Evolutionary conservation across 768 basidiomycete species (phyloP).

Genomic region (Tricholoma flavovirens): DNA sequence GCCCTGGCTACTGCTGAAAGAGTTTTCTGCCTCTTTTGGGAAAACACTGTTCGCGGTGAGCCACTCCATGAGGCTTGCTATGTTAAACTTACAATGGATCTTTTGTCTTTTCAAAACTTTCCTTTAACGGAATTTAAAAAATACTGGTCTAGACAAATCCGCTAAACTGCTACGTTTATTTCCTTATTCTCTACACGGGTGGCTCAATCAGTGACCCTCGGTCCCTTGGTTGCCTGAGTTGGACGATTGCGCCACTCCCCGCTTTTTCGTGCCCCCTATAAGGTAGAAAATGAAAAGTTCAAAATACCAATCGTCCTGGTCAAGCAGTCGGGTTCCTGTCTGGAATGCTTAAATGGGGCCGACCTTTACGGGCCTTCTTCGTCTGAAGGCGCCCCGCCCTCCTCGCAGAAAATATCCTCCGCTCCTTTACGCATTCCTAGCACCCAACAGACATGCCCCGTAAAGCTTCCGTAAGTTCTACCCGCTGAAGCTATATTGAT

Average conservation of each 20-base stretch:
- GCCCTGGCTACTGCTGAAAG: no score
- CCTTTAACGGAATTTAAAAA: conserved; percentile 12
- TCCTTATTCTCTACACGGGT: conserved; percentile 13
- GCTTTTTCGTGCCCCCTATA: conserved; percentile 6
- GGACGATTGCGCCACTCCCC: conserved; percentile 16
- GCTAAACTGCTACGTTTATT: conserved; percentile 2
- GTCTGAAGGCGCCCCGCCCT: conserved; percentile 3
- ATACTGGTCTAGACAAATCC: conserved; percentile 10
- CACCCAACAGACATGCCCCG: neutral
- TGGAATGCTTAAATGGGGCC: conserved; percentile 8
- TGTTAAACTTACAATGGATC: neutral
- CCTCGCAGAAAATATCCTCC: neutral
- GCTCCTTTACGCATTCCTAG: neutral
- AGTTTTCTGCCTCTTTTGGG: no score
- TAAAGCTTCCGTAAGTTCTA: conserved; percentile 6
- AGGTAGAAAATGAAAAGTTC: conserved; percentile 11
- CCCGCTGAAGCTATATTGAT: no score
- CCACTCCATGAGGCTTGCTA: neutral
- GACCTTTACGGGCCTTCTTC: neutral
- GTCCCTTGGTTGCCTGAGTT: conserved; percentile 12
- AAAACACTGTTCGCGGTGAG: neutral
- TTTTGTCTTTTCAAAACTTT: conserved; percentile 4
- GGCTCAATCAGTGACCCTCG: conserved; percentile 9
- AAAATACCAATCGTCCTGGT: conserved; percentile 15
- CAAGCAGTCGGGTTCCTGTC: conserved; percentile 1